Conservation (phyloP, 1,284 basidiomycete species). For the Cystobasidiaceae sp. region DNA sequence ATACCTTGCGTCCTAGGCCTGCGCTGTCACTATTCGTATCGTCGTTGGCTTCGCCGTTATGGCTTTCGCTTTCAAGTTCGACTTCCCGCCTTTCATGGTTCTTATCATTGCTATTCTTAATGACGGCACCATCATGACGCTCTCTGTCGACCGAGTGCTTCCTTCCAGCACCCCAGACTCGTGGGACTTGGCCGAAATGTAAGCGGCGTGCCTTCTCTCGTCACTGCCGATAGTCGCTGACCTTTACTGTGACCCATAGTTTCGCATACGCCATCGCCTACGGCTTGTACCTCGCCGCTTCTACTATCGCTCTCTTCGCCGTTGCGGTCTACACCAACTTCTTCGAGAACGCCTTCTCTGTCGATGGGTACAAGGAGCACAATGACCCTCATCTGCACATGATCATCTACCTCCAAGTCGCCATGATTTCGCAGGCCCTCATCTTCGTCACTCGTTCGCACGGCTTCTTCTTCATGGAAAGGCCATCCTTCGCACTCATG, state of each 20-base stretch:
- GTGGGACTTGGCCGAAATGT: slow-evolving; percentile 91
- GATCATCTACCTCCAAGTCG: slow-evolving; percentile 60
- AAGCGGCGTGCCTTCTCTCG: too few species aligned
- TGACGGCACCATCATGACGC: slow-evolving; percentile 98
- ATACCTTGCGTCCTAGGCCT: slow-evolving; percentile 54
- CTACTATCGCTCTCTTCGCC: slow-evolving; percentile 76
- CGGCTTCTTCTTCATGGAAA: slow-evolving; percentile 97
- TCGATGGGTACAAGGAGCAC: slow-evolving; percentile 51
- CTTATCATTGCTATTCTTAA: slow-evolving; percentile 95
- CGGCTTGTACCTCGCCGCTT: slow-evolving; percentile 83
- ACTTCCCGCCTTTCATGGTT: slow-evolving; percentile 99
- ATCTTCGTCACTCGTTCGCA: slow-evolving; percentile 97
- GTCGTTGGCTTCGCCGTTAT: slow-evolving; percentile 95
- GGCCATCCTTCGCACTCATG: slow-evolving; percentile 83
- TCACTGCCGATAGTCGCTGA: too few species aligned
- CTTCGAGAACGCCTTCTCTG: slow-evolving; percentile 83
- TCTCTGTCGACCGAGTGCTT: slow-evolving; percentile 84
- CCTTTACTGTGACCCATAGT: not conserved
- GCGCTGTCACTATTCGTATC: slow-evolving; percentile 94
- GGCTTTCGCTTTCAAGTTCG: slow-evolving; percentile 90
- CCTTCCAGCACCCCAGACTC: slow-evolving; percentile 80
- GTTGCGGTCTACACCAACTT: slow-evolving; percentile 82
- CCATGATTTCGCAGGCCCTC: slow-evolving; percentile 95
- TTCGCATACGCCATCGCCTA: slow-evolving; percentile 93
- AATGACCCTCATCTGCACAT: slow-evolving; percentile 53